Evolutionary conservation across 495 filamentous ascomycete species (phyloP).

Genomic region (Penicillium ochrochloron): DNA sequence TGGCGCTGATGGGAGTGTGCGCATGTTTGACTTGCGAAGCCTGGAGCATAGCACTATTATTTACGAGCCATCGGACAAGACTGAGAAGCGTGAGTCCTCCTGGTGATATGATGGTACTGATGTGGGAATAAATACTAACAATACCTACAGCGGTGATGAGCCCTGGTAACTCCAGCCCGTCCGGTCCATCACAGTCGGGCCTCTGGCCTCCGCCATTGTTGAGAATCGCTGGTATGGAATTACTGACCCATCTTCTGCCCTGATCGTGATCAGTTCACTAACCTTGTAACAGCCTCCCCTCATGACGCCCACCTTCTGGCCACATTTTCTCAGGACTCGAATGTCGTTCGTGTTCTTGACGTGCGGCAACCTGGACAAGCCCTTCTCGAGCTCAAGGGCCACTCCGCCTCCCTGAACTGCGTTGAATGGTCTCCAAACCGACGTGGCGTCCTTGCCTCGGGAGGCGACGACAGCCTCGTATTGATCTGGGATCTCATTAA

Average conservation of each 20-base stretch:
- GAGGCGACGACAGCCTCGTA: conserved; percentile 88
- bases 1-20: conserved; percentile 94
- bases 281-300: conserved; percentile 70
- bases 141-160: conserved; percentile 40
- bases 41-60: conserved; percentile 99
- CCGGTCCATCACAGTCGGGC: conserved; percentile 74
- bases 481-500: conserved; percentile 93
- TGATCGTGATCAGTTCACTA: no score
- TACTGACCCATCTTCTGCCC: no score
- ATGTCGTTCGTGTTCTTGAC: conserved; percentile 91
- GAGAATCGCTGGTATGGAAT: conserved; percentile 68
- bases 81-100: conserved; percentile 69
- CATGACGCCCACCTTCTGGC: conserved; percentile 95
- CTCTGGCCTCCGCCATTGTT: conserved; percentile 83
- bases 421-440: conserved; percentile 94
- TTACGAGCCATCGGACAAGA: conserved; percentile 92
- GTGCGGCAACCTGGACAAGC: conserved; percentile 97
- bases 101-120: not conserved
- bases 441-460: conserved; percentile 86
- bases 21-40: conserved; percentile 98
- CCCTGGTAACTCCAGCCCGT: conserved; percentile 62
- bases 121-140: conserved; percentile 8
- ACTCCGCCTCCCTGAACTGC: conserved; percentile 81
- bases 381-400: conserved; percentile 91
- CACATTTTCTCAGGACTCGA: conserved; percentile 93